Conservation (phyloP, 2,329 filamentous ascomycete species). For the Penicillium sp. region DNA sequence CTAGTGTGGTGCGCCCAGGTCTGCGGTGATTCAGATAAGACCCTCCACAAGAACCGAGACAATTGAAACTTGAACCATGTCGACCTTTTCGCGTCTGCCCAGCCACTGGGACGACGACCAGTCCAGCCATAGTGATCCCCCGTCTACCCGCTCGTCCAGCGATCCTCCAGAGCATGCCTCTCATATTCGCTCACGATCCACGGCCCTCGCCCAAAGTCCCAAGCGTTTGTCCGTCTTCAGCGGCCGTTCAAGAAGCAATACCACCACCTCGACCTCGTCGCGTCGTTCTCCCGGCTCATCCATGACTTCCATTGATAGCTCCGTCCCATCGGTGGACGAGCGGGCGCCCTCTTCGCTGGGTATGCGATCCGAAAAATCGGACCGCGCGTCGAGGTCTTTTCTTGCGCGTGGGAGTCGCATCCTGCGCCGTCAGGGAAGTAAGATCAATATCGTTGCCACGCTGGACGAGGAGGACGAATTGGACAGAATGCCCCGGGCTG, state of each 20-base stretch:
- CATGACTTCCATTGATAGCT: constrained; percentile 40
- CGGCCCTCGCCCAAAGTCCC: constrained; percentile 38
- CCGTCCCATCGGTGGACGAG: constrained; percentile 36
- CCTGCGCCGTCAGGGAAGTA: constrained; percentile 49
- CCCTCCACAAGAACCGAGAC: background rate
- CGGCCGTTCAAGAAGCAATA: constrained; percentile 45
- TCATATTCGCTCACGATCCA: constrained; percentile 40
- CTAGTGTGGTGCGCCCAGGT: background rate
- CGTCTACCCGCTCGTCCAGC: constrained; percentile 34
- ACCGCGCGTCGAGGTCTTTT: constrained; percentile 43
- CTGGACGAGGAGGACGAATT: constrained; percentile 44
- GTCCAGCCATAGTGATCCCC: constrained; percentile 26
- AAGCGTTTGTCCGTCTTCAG: constrained; percentile 44
- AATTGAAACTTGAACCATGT: constrained; percentile 3
- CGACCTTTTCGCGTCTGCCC: constrained; percentile 6
- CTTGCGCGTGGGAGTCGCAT: constrained; percentile 49
- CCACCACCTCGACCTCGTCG: constrained; percentile 54
- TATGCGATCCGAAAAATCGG: constrained; percentile 35
- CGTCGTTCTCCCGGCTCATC: constrained; percentile 49
- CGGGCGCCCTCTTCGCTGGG: constrained; percentile 31
- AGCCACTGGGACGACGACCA: constrained; percentile 28
- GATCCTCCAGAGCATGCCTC: constrained; percentile 36
- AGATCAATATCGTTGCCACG: constrained; percentile 46
- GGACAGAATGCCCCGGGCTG: constrained; percentile 33
- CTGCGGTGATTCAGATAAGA: background rate